Conservation (phyloP, 345 rosid species). For the Brassica rapa region DNA sequence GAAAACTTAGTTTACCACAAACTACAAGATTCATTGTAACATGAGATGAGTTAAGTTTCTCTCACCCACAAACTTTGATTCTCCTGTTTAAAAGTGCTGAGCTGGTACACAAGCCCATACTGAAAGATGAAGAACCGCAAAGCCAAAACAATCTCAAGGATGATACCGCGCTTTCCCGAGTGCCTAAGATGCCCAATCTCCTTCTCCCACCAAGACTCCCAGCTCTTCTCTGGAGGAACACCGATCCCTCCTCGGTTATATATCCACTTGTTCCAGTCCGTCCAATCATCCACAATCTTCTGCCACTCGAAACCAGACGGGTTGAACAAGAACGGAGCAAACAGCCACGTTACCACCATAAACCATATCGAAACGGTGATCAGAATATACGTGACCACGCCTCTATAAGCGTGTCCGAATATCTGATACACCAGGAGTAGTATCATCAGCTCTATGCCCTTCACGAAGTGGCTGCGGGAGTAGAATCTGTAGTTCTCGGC, state of each 20-base stretch:
- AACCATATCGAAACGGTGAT: constrained; percentile 64
- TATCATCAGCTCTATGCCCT: constrained; percentile 64
- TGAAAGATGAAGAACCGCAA: constrained; percentile 64
- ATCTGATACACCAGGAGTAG: constrained; percentile 60
- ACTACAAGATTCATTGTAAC: not conserved
- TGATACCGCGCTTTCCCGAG: constrained; percentile 53
- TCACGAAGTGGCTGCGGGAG: constrained; percentile 72
- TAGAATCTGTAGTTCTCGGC: constrained; percentile 72
- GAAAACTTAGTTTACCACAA: not conserved
- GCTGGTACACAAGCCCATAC: constrained; percentile 65
- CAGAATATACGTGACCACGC: constrained; percentile 50
- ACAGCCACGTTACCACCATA: constrained; percentile 66
- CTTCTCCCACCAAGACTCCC: constrained; percentile 84
- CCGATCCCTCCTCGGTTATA: constrained; percentile 60
- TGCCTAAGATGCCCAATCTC: constrained; percentile 56
- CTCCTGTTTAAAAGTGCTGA: constrained; percentile 42
- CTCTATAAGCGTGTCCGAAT: constrained; percentile 50
- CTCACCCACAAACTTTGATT: constrained; percentile 55
- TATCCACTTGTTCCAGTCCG: constrained; percentile 72
- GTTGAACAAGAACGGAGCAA: constrained; percentile 69
- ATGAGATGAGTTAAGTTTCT: constrained; percentile 10
- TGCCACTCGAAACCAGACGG: constrained; percentile 79
- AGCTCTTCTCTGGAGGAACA: constrained; percentile 61
- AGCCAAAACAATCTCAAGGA: constrained; percentile 51
- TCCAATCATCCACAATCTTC: constrained; percentile 72